A percentile compares a stretch with the other conserved stretches of the same genome.
These are phyloP conservation scores for Biscogniauxia sp. DNA, from an alignment of 2,329 filamentous ascomycete species.

Conservation along the genomic window DNA sequence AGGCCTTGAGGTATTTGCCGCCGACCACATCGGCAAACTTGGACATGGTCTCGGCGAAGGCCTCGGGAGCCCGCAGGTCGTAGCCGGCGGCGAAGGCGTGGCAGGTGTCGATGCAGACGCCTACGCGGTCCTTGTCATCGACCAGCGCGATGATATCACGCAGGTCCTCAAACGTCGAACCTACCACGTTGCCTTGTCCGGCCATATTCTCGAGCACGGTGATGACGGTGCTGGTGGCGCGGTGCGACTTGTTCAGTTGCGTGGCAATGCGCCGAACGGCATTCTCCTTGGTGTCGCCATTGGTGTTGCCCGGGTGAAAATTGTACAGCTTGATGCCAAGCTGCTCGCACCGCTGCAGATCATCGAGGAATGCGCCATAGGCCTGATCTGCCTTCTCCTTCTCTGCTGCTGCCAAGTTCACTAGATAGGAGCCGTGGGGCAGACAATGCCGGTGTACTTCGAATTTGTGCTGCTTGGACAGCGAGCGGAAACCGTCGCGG, in stretches of 20 bases:
- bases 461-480: slow-evolving; percentile 69
- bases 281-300: slow-evolving; percentile 61
- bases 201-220: slow-evolving; percentile 97
- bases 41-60: slow-evolving; percentile 70
- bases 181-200: slow-evolving; percentile 81
- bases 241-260: slow-evolving; percentile 79
- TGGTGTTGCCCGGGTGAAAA: slow-evolving; percentile 89
- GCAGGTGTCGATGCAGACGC: slow-evolving; percentile 95
- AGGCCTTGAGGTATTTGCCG: slow-evolving; percentile 72
- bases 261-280: slow-evolving; percentile 77
- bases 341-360: slow-evolving; percentile 78
- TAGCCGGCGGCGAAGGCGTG: slow-evolving; percentile 95
- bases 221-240: slow-evolving; percentile 70
- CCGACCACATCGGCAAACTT: slow-evolving; percentile 79
- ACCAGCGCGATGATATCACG: slow-evolving; percentile 78
- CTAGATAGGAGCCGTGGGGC: slow-evolving; percentile 92
- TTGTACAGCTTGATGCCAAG: slow-evolving; percentile 94
- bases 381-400: slow-evolving; percentile 78
- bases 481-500: slow-evolving; percentile 64
- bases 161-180: slow-evolving; percentile 81
- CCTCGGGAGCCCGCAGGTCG: slow-evolving; percentile 73
- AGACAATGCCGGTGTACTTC: slow-evolving; percentile 71
- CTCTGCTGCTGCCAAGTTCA: slow-evolving; percentile 89
- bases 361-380: slow-evolving; percentile 82
- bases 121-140: slow-evolving; percentile 78